Percentiles rank a stretch among this genome's conserved stretches.
Conservation (phyloP, 2,329 filamentous ascomycete genomes). For the Sarocladiaceae sp. region DNA sequence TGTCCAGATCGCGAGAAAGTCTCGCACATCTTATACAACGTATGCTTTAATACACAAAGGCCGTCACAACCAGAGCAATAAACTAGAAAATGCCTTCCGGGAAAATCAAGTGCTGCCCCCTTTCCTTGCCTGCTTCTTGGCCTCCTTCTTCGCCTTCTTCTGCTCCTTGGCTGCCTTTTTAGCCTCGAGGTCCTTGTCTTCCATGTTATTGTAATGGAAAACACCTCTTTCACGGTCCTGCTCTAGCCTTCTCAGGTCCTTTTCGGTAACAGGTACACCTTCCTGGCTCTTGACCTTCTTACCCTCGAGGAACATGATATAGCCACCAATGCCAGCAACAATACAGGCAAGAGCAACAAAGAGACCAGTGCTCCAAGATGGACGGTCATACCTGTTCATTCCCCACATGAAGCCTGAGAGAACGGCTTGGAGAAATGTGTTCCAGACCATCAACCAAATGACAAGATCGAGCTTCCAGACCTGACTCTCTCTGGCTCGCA, state of each 20-base stretch:
- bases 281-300: constrained; percentile 68
- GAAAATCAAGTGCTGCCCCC: neutral
- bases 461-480: constrained; percentile 77
- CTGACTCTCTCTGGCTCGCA: constrained; percentile 61
- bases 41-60: neutral
- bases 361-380: constrained; percentile 73
- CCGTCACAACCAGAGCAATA: no score
- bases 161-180: constrained; percentile 15
- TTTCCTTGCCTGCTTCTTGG: constrained; percentile 7
- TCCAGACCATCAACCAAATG: constrained; percentile 73
- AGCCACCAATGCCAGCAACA: constrained; percentile 63
- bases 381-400: constrained; percentile 67
- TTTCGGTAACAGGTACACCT: constrained; percentile 59
- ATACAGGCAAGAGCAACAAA: constrained; percentile 73
- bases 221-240: constrained; percentile 52
- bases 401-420: constrained; percentile 83
- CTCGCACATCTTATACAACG: no score
- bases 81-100: no score
- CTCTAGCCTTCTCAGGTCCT: constrained; percentile 46
- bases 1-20: no score
- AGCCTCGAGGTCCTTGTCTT: constrained; percentile 28
- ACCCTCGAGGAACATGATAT: constrained; percentile 68
- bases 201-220: constrained; percentile 46
- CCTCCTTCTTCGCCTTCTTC: constrained; percentile 10
- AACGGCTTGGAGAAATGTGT: constrained; percentile 72